Evolutionary conservation across 345 rosid species (phyloP).

Genomic region (Populus pruinosa): DNA sequence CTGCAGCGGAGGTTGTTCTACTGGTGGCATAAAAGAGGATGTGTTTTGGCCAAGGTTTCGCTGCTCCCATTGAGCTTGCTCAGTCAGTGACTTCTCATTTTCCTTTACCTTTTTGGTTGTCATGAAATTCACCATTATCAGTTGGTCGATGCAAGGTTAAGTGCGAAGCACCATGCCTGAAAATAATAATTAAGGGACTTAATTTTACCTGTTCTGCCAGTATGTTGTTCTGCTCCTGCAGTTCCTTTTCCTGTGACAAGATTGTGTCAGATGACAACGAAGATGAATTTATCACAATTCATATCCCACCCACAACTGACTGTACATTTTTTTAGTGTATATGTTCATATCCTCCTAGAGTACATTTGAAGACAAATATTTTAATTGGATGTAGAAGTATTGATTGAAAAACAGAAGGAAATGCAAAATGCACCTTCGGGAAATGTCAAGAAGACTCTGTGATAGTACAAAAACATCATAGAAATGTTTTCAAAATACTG

Average conservation of each 20-base stretch:
- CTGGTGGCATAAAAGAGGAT: slow-evolving; percentile 17
- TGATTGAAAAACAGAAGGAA: background rate
- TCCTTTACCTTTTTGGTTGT: slow-evolving; percentile 29
- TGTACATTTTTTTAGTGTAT: background rate
- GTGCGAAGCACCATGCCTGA: background rate
- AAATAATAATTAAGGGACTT: background rate
- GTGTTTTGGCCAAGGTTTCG: slow-evolving; percentile 29
- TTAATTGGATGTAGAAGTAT: background rate
- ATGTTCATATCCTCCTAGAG: background rate
- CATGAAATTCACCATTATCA: background rate
- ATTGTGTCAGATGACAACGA: slow-evolving; percentile 9
- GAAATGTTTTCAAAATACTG: too few species aligned
- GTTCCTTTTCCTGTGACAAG: slow-evolving; percentile 47
- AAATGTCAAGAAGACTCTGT: background rate
- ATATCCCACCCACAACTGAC: background rate
- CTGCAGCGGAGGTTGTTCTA: slow-evolving; percentile 18
- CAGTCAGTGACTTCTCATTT: slow-evolving; percentile 31
- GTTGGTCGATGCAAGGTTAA: background rate
- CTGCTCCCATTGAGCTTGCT: slow-evolving; percentile 29
- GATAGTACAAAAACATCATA: background rate
- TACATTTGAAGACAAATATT: too few species aligned
- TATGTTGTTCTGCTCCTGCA: slow-evolving; percentile 51
- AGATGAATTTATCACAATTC: background rate
- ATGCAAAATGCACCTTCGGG: background rate
- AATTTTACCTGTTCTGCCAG: slow-evolving; percentile 55